phyloP scores from a whole-genome alignment of 768 basidiomycete species.

The Macrocybe gigantea region DNA sequence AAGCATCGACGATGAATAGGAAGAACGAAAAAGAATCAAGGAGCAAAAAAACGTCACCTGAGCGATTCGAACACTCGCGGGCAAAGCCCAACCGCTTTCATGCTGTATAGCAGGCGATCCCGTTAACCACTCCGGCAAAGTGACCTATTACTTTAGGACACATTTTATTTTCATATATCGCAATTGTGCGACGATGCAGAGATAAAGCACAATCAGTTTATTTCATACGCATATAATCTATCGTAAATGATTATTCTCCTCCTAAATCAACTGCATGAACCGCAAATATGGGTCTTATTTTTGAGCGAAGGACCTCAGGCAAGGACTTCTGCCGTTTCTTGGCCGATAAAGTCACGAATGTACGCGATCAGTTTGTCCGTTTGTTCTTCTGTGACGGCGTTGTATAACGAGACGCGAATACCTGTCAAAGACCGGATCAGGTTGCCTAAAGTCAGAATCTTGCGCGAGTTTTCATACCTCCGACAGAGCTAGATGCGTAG shows the following conservation, averaged over 20 bases:
- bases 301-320: too few relatives aligned
- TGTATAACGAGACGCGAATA: constrained; percentile 83
- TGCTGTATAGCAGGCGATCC: constrained; percentile 63
- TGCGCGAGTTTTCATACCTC: constrained; percentile 26
- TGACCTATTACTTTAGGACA: constrained; percentile 32
- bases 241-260: too few relatives aligned
- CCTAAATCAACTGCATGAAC: too few relatives aligned
- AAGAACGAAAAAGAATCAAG: constrained; percentile 18
- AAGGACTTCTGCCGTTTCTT: constrained; percentile 1
- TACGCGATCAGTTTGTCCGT: constrained; percentile 57
- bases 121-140: constrained; percentile 97
- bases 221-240: too few relatives aligned
- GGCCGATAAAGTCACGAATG: constrained; percentile 48
- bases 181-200: too few relatives aligned
- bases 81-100: constrained; percentile 43
- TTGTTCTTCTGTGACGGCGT: constrained; percentile 76
- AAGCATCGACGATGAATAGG: constrained; percentile 5
- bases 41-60: constrained; percentile 37
- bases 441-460: not conserved
- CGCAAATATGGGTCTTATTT: too few relatives aligned
- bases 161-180: too few relatives aligned
- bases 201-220: too few relatives aligned
- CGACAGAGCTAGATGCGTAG: constrained; percentile 39
- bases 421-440: constrained; percentile 30
- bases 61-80: constrained; percentile 51